Conservation (phyloP, 2,329 filamentous ascomycete species). For the Aureobasidium lini region DNA sequence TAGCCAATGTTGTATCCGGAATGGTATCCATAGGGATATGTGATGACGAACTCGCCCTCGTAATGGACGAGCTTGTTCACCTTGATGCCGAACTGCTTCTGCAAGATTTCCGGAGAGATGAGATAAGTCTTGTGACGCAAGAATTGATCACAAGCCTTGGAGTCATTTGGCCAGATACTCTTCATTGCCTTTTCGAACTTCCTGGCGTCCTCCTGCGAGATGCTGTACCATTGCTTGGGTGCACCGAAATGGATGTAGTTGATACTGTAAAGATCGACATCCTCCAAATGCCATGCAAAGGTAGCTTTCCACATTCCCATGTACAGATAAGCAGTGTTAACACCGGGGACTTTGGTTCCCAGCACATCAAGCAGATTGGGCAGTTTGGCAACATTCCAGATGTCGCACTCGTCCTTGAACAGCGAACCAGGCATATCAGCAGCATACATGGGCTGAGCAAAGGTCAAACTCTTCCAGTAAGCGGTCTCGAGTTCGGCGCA, state of each 20-base stretch:
- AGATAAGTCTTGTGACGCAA: slow-evolving; percentile 95
- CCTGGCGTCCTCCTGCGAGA: slow-evolving; percentile 88
- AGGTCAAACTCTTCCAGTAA: slow-evolving; percentile 97
- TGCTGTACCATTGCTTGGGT: slow-evolving; percentile 99
- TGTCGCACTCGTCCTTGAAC: slow-evolving; percentile 75
- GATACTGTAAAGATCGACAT: slow-evolving; percentile 98
- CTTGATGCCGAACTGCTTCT: slow-evolving; percentile 84
- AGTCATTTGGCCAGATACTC: slow-evolving; percentile 85
- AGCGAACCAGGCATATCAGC: slow-evolving; percentile 94
- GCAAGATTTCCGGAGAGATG: slow-evolving; percentile 81
- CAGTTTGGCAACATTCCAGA: slow-evolving; percentile 92
- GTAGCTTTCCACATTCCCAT: slow-evolving; percentile 99
- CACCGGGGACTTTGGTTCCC: slow-evolving; percentile 90
- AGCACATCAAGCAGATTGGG: slow-evolving; percentile 90
- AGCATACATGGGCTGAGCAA: slow-evolving; percentile 88
- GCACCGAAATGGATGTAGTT: slow-evolving; percentile 99
- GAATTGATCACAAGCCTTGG: slow-evolving; percentile 93
- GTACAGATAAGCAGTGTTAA: slow-evolving; percentile 97
- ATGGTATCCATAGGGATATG: slow-evolving; percentile 96
- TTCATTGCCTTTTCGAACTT: slow-evolving; percentile 94
- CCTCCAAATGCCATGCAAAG: slow-evolving; percentile 97
- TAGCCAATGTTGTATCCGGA: slow-evolving; percentile 97
- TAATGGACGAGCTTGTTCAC: slow-evolving; percentile 95
- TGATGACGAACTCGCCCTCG: slow-evolving; percentile 96
- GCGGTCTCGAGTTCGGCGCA: slow-evolving; percentile 90